Evolutionary conservation across 495 filamentous ascomycete genomes (phyloP).

Genomic region (Aeminium ludgeri): DNA sequence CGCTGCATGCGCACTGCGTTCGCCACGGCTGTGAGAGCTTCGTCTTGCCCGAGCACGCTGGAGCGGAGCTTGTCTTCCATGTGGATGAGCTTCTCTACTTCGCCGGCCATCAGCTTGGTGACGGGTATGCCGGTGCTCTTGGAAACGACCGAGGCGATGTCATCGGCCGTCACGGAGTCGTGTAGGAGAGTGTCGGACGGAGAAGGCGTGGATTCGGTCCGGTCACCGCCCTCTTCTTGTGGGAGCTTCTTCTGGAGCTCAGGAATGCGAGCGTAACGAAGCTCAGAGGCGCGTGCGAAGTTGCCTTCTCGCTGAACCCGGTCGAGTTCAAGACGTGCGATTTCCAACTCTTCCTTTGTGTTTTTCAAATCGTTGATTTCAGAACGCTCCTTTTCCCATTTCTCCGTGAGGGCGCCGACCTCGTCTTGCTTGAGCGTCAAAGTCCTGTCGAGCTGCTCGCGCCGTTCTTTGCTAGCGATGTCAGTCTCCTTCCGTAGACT

Average conservation of each 20-base stretch:
- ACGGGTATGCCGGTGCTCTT: slow-evolving; percentile 84
- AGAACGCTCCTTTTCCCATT: slow-evolving; percentile 78
- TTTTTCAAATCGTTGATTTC: slow-evolving; percentile 76
- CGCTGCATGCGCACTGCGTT: slow-evolving; percentile 90
- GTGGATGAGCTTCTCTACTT: slow-evolving; percentile 76
- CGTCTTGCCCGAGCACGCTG: slow-evolving; percentile 82
- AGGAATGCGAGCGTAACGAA: slow-evolving; percentile 76
- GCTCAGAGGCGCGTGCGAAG: slow-evolving; percentile 72
- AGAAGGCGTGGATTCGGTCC: slow-evolving; percentile 18
- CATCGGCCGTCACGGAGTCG: slow-evolving; percentile 82
- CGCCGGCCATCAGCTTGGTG: slow-evolving; percentile 76
- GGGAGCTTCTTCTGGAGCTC: slow-evolving; percentile 61
- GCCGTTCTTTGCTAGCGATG: slow-evolving; percentile 68
- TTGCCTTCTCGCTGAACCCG: slow-evolving; percentile 79
- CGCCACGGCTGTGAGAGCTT: slow-evolving; percentile 75
- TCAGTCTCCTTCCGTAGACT: slow-evolving; percentile 91
- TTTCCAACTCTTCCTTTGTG: slow-evolving; percentile 69
- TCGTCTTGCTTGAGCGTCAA: slow-evolving; percentile 61
- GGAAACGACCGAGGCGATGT: slow-evolving; percentile 84
- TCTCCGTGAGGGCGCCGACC: slow-evolving; percentile 44
- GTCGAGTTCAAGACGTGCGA: slow-evolving; percentile 68
- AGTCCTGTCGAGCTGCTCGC: slow-evolving; percentile 61
- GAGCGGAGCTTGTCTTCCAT: slow-evolving; percentile 86
- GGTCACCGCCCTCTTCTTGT: slow-evolving; percentile 38
- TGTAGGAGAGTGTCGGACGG: slow-evolving; percentile 51